Conservation (phyloP, 805 yeast genomes). For the Candida maltosa region DNA sequence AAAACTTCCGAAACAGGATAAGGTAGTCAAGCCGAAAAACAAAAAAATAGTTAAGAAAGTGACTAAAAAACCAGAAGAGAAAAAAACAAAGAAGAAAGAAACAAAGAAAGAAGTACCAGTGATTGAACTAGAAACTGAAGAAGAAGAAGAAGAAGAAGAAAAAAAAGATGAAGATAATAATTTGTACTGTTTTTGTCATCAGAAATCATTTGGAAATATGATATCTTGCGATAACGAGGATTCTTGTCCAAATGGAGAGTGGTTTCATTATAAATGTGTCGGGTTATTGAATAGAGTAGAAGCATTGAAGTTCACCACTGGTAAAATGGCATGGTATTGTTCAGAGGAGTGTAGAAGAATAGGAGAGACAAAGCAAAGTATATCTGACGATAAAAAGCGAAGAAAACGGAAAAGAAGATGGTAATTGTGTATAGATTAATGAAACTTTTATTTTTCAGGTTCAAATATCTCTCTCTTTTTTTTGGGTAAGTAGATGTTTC, state of each 20-base stretch:
- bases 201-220: slow-evolving; percentile 94
- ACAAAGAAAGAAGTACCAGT: background rate
- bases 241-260: slow-evolving; percentile 41
- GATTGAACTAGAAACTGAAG: slow-evolving; percentile 1
- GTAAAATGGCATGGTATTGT: slow-evolving; percentile 39
- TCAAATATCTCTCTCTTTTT: slow-evolving; percentile 1
- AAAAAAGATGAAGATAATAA: slow-evolving; percentile 19
- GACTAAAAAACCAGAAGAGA: slow-evolving; percentile 4
- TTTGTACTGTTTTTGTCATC: slow-evolving; percentile 85
- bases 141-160: slow-evolving; percentile 1
- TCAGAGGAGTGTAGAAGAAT: slow-evolving; percentile 26
- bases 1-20: slow-evolving; percentile 9
- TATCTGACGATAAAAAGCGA: slow-evolving; percentile 9
- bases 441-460: background rate
- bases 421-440: slow-evolving; percentile 7
- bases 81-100: slow-evolving; percentile 9
- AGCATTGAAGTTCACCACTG: slow-evolving; percentile 31
- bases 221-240: slow-evolving; percentile 82
- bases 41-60: slow-evolving; percentile 2
- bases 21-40: slow-evolving; percentile 1
- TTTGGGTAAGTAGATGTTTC: too few species aligned
- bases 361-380: slow-evolving; percentile 9
- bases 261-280: slow-evolving; percentile 47
- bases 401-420: slow-evolving; percentile 13
- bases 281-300: slow-evolving; percentile 37